These are phyloP conservation scores for Leccinum fibrillosum DNA, from an alignment of 768 basidiomycete genomes.

Conservation along the genomic window DNA sequence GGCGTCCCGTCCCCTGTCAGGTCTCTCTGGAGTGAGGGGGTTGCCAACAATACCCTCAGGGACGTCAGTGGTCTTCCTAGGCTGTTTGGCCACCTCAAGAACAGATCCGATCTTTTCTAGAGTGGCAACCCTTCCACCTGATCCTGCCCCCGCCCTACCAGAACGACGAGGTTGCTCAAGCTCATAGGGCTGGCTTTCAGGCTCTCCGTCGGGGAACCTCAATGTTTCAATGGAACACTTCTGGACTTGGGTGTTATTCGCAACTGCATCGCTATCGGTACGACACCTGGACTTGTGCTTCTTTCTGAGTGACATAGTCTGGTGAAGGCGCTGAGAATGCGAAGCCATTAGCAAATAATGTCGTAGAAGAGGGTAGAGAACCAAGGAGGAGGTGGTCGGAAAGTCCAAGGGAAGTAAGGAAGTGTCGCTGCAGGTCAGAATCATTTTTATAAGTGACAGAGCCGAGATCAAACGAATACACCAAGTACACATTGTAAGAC, in stretches of 20 bases:
- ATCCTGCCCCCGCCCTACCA: neutral
- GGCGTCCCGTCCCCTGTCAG: neutral
- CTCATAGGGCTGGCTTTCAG: neutral
- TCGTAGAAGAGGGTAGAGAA: too few relatives aligned
- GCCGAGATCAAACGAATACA: too few relatives aligned
- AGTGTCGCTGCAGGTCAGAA: too few relatives aligned
- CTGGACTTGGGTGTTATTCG: neutral
- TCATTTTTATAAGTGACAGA: too few relatives aligned
- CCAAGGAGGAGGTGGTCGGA: too few relatives aligned
- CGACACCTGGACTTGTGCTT: neutral
- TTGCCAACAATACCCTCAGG: neutral
- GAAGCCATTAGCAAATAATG: too few relatives aligned
- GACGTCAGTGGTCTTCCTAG: neutral
- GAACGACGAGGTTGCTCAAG: neutral
- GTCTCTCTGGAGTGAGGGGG: neutral
- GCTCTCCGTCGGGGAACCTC: neutral
- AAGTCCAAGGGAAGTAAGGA: too few relatives aligned
- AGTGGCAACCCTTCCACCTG: neutral
- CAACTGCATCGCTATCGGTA: neutral
- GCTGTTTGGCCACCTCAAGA: neutral
- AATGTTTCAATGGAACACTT: neutral
- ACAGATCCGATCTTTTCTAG: neutral
- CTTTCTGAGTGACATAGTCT: neutral
- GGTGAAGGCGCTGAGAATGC: too few relatives aligned
- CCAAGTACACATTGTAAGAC: too few relatives aligned